Evolutionary conservation across 108 stramenopile genomes (phyloP).

Genomic region (Skeletonema marinoi): DNA sequence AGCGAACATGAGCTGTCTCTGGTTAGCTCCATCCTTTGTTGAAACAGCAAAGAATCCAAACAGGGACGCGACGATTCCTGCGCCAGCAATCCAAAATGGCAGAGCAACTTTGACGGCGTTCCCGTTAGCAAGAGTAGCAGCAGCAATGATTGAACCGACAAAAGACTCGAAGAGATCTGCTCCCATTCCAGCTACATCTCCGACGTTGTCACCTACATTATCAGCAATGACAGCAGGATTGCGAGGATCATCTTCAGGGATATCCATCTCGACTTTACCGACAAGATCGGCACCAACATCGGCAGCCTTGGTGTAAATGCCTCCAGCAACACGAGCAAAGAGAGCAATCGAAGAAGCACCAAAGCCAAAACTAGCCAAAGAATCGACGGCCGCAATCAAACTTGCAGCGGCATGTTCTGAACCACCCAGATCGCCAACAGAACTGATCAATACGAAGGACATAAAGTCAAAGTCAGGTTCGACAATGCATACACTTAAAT

Average conservation of each 20-base stretch:
- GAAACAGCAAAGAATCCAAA: constrained; percentile 71
- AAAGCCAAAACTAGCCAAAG: constrained; percentile 75
- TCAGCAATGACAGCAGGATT: constrained; percentile 99
- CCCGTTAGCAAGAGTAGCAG: constrained; percentile 78
- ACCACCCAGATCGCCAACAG: neutral
- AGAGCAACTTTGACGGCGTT: constrained; percentile 74
- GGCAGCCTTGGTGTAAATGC: constrained; percentile 98
- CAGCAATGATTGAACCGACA: constrained; percentile 91
- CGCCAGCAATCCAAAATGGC: constrained; percentile 88
- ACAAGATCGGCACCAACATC: constrained; percentile 97
- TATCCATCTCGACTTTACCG: constrained; percentile 95
- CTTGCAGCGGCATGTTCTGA: constrained; percentile 50
- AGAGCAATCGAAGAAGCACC: constrained; percentile 96
- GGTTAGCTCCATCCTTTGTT: constrained; percentile 65
- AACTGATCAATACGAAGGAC: neutral
- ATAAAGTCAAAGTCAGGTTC: neutral
- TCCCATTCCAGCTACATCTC: constrained; percentile 89
- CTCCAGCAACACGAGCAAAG: constrained; percentile 97
- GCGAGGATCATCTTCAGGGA: constrained; percentile 96
- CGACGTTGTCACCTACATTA: constrained; percentile 98
- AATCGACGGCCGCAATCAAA: neutral
- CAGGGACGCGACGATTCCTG: constrained; percentile 87
- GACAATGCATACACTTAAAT: neutral
- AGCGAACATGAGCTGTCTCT: constrained; percentile 70
- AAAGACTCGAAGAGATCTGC: constrained; percentile 89